Evolutionary conservation across 305 asterid species (phyloP), one percentile per base, ranked within the genome.

Genomic region (Plantago lanceolata): DNA sequence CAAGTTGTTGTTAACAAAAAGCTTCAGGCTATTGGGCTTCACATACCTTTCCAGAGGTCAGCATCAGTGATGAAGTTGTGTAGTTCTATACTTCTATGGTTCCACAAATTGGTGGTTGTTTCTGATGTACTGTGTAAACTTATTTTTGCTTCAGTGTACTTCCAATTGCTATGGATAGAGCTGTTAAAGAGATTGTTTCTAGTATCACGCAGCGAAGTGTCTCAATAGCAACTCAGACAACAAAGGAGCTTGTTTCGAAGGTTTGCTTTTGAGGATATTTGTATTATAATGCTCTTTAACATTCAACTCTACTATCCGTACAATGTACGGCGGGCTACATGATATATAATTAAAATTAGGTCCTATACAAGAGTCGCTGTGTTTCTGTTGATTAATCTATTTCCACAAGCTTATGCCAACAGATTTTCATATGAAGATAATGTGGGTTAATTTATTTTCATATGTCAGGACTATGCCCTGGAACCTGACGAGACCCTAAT

Each of bases 161-260:
- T 69, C 96, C 97, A 59, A 68, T 79, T 68, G 86, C 97, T 47
- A 90, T 94, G 93, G 96, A 94, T 71, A 75, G 91, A 76, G 96
- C 99, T 65, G 94, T 94, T 70, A 90, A 85, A 68, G 97, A 94
- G 82, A 87, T 94, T 68, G 97, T 83, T 60, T 71, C 96, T 58
- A 82, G 89, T 67, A 87, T 88, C 63, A 95, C 85, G 72, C 96
- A 94, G 68, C 84, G 99, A 37, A 94, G 99, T 76, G 97, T 94
- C 65, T 85, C 96, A 63, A 90, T 94, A 68, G 97, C 99, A 65
- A 86, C 97, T 72, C 97, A 85, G 78, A 94, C 99, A 24, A 83
- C 99, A 16, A 94, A 86, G 80, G 99, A 94, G 71, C 96, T 94
- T 65, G 99, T 94, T 74, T 59, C 82, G 76, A 94, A 90, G 96